Percentiles rank a stretch among this genome's conserved stretches.
Conservation (phyloP, 139 green algal genomes). For the Raphidocelis subcapitata region DNA sequence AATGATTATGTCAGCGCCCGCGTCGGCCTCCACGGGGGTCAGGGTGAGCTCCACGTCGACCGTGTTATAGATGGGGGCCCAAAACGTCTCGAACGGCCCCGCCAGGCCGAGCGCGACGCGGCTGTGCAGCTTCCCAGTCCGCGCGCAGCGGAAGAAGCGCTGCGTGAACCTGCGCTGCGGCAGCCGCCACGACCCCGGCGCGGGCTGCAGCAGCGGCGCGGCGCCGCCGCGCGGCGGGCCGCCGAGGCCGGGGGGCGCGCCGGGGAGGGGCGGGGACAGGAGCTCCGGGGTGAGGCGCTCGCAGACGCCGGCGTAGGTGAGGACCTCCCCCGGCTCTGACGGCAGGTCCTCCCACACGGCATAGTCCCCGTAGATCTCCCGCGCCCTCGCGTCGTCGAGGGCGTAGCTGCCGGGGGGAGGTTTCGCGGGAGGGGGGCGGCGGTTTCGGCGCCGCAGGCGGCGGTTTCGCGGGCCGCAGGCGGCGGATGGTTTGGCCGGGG, state of each 20-base stretch:
- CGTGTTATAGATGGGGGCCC: slow-evolving; percentile 30
- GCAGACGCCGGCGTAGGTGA: slow-evolving; percentile 34
- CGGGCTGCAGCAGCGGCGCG: slow-evolving; percentile 30
- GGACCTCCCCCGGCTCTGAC: slow-evolving; percentile 34
- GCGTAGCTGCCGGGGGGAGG: background rate
- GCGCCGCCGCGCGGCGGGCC: background rate
- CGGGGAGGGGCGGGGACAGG: background rate
- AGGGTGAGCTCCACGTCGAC: slow-evolving; percentile 31
- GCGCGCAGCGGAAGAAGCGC: slow-evolving; percentile 39
- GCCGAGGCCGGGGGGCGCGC: background rate
- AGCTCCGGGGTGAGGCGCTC: slow-evolving; percentile 33
- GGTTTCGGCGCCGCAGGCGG: no score
- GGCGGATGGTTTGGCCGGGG: no score
- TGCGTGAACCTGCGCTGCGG: slow-evolving; percentile 31
- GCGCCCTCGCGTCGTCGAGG: background rate
- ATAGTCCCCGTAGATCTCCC: slow-evolving; percentile 37
- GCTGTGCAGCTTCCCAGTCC: slow-evolving; percentile 22
- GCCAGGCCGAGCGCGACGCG: background rate
- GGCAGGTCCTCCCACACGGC: slow-evolving; percentile 47
- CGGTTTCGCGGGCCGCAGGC: no score
- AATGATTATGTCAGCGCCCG: slow-evolving; percentile 34
- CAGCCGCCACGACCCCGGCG: background rate
- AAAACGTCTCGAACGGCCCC: slow-evolving; percentile 1
- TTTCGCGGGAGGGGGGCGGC: no score
- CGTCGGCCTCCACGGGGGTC: slow-evolving; percentile 31